Evolutionary conservation across 129 eudicot genomes (phyloP).

Genomic region (Kitagawia praeruptora): DNA sequence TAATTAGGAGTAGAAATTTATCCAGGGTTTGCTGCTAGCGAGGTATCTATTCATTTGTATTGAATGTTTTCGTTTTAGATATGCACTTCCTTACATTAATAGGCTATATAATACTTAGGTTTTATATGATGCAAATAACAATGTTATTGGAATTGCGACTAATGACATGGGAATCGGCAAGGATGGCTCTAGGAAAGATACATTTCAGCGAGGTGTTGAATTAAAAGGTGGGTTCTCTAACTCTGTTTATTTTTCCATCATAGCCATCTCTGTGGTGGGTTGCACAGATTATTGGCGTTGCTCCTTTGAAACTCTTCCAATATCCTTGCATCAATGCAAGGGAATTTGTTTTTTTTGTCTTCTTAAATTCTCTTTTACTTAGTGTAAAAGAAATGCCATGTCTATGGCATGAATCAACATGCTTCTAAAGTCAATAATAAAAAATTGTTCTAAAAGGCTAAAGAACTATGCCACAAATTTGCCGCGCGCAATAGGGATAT

Average conservation of each 20-base stretch:
- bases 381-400: background rate
- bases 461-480: background rate
- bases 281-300: background rate
- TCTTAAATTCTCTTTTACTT: background rate
- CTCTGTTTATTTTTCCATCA: background rate
- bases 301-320: background rate
- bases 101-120: constrained; percentile 31
- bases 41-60: no score
- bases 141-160: constrained; percentile 89
- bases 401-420: background rate
- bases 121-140: constrained; percentile 50
- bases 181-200: constrained; percentile 73
- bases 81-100: constrained; percentile 1
- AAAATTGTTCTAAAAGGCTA: background rate
- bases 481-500: no score
- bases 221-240: constrained; percentile 53
- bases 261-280: constrained; percentile 8
- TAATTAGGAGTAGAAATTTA: no score
- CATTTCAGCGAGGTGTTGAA: constrained; percentile 82
- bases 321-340: background rate
- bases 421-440: background rate
- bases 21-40: no score
- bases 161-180: constrained; percentile 95
- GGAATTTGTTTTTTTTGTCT: background rate
- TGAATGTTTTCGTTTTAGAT: background rate